A percentile compares a stretch with the other conserved stretches of the same genome.
Conservation (phyloP, 2,329 filamentous ascomycete genomes). For the Fusarium tjaetaba region DNA sequence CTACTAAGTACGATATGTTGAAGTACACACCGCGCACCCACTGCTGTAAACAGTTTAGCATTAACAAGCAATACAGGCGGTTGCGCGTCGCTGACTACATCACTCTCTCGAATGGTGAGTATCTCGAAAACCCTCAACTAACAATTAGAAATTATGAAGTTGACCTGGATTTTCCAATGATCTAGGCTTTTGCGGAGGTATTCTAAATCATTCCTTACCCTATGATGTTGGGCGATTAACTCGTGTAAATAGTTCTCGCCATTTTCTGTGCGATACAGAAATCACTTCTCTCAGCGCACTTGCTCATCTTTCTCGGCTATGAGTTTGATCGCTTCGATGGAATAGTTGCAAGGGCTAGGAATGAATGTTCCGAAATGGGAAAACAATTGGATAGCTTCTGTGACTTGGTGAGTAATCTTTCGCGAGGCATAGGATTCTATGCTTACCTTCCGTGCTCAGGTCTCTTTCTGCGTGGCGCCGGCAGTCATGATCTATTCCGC, state of each 20-base stretch:
- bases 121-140: accelerated
- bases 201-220: neutral
- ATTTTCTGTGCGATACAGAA: neutral
- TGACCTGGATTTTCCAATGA: neutral
- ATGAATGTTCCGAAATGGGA: neutral
- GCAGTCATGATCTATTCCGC: neutral
- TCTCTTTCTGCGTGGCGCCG: neutral
- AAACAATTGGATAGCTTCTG: neutral
- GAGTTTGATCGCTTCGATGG: neutral
- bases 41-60: no score
- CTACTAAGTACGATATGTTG: neutral
- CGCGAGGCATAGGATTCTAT: accelerated
- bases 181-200: neutral
- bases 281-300: neutral
- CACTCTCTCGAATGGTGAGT: neutral
- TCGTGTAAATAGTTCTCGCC: neutral
- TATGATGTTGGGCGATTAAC: neutral
- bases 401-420: neutral
- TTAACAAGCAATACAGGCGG: neutral
- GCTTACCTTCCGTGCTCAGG: neutral
- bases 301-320: neutral
- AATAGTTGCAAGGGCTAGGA: neutral
- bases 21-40: no score
- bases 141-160: neutral
- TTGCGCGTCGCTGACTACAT: neutral